A percentile compares a stretch with the other conserved stretches of the same genome.
Conservation (phyloP, 192 early-diverging fungal species). For the Coemansia reversa region DNA sequence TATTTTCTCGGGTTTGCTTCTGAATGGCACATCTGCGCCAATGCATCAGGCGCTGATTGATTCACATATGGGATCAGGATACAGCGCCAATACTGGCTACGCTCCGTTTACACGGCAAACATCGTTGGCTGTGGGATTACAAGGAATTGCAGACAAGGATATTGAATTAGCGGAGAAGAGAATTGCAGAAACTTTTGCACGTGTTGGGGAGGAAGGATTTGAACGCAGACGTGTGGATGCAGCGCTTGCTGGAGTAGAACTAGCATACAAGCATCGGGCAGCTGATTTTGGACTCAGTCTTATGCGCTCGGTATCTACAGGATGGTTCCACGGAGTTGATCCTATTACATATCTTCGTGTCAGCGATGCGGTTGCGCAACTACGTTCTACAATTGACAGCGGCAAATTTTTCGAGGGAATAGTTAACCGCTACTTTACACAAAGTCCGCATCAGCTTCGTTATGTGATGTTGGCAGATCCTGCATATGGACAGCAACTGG, state of each 20-base stretch:
- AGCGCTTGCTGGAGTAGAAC: conserved; percentile 84
- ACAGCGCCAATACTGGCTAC: conserved; percentile 89
- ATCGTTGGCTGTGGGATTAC: conserved; percentile 83
- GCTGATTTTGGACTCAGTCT: conserved; percentile 83
- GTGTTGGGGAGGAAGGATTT: conserved; percentile 73
- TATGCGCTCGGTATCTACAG: conserved; percentile 72
- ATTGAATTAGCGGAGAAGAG: conserved; percentile 63
- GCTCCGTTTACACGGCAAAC: conserved; percentile 59
- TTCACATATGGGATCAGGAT: conserved; percentile 84
- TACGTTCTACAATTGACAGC: conserved; percentile 60
- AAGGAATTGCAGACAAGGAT: conserved; percentile 74
- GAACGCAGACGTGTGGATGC: conserved; percentile 75
- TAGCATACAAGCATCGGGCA: conserved; percentile 87
- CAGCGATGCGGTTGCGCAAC: conserved; percentile 70
- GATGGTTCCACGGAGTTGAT: conserved; percentile 88
- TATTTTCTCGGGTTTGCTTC: conserved; percentile 76
- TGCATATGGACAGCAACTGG: conserved; percentile 60
- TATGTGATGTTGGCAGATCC: conserved; percentile 82
- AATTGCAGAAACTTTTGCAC: conserved; percentile 67
- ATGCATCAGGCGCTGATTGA: conserved; percentile 95
- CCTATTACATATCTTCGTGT: conserved; percentile 80
- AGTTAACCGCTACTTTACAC: conserved; percentile 75
- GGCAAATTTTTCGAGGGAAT: conserved; percentile 72
- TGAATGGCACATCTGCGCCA: conserved; percentile 84
- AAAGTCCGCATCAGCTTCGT: conserved; percentile 74